Evolutionary conservation across 257 asterid genomes (phyloP), one percentile per base, ranked within the genome.

Genomic region (Plectranthus barbatus): DNA sequence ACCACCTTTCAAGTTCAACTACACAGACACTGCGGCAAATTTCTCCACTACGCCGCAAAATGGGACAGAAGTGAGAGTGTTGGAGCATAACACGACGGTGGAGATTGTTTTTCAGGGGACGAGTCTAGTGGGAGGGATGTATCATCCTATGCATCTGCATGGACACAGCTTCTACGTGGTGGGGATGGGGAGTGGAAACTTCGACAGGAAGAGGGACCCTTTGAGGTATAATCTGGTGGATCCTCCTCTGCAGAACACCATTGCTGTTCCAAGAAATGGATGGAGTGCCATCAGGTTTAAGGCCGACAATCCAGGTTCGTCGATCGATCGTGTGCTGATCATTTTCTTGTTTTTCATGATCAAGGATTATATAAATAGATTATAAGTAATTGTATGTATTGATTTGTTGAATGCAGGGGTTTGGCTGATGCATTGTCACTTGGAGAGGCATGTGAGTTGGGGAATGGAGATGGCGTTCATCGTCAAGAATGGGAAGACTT

Each of bases 231-330:
- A 88, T 57, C 83, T 88, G 0, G 80, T 81, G 10, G 94, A 88
- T 58, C 96, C 94, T 47, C 94, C 94, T 1, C 58, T 42, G 0
- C 40, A 36, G 63, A 80, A 88, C n/a, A 88, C 87, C 0, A 72
- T 88, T 14, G 82, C 83, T 0, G 79, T 88, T 53, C 90, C 94
- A 0, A 54, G 39, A 15, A 78, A 64, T 13, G 91, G 90, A 2
- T 88, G 96, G 94, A 68, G 83, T 0, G 80, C 94, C 4, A 77
- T 83, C 44, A 79, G 96, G 52, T 88, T 88, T 80, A 47, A 10
- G 61, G 90, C 96, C 0, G 42, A 72, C 10, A 88, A 88, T 62
- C 96, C 96, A 23, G 96, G 96, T n/a, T n/a, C n/a, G n/a, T n/a
- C n/a, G n/a, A n/a, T n/a, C 81, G 62, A n/a, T n/a, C 7, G 86